phyloP scores from a whole-genome alignment of 129 eudicot species.

The Logfia minima region DNA sequence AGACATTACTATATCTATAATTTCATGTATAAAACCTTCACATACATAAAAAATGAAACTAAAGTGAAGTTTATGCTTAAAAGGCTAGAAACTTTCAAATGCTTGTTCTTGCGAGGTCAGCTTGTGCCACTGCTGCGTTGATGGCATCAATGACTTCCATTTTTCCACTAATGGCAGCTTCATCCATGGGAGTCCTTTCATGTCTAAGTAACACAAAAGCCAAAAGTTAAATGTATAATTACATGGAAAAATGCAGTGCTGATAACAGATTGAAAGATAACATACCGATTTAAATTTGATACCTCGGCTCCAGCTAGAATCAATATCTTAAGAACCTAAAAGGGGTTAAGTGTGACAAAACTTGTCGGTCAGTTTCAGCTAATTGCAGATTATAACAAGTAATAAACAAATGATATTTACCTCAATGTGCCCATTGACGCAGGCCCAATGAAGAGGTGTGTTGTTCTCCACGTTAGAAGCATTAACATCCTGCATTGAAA shows the following conservation, averaged over 20 bases:
- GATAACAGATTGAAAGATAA: background rate
- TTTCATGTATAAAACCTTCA: no score
- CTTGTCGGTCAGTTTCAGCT: background rate
- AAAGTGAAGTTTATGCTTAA: no score
- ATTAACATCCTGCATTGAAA: constrained; percentile 67
- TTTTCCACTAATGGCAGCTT: constrained; percentile 63
- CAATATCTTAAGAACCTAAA: constrained; percentile 67
- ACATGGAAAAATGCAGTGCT: background rate
- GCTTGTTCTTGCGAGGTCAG: constrained; percentile 59
- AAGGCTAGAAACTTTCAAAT: constrained; percentile 25
- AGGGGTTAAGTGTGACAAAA: background rate
- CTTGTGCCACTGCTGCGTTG: constrained; percentile 58
- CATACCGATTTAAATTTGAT: constrained; percentile 66
- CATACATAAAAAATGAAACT: no score
- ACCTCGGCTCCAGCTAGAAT: constrained; percentile 79
- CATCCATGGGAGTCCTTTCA: constrained; percentile 84
- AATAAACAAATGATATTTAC: constrained; percentile 36
- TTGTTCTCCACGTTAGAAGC: constrained; percentile 72
- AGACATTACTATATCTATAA: no score
- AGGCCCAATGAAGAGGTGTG: constrained; percentile 96
- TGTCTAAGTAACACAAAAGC: constrained; percentile 46
- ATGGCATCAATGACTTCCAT: constrained; percentile 77
- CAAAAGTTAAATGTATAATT: background rate
- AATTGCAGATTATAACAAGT: background rate
- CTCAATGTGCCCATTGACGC: constrained; percentile 88